Evolutionary conservation across 2,329 filamentous ascomycete species (phyloP).

Genomic region (Zarea fungicola): DNA sequence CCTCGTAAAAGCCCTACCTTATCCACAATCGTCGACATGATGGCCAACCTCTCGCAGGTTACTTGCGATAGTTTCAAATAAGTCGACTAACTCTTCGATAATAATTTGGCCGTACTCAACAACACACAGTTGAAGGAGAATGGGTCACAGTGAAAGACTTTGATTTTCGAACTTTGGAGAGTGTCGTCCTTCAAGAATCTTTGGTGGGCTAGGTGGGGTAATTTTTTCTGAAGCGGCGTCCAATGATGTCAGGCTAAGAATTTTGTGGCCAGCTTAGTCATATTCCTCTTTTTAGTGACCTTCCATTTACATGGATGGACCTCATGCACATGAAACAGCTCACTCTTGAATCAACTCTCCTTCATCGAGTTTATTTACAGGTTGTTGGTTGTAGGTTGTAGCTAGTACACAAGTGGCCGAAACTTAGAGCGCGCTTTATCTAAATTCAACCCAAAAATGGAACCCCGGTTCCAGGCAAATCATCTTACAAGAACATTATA

Average conservation of each 20-base stretch:
- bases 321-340: not conserved
- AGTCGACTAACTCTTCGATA: not conserved
- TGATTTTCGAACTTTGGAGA: constrained; percentile 3
- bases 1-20: constrained; percentile 57
- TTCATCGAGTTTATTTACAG: not conserved
- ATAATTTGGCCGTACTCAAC: not conserved
- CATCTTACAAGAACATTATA: constrained; percentile 6
- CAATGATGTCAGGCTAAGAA: constrained; percentile 29
- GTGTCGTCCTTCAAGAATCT: constrained; percentile 8
- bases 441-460: not conserved
- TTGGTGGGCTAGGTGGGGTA: constrained; percentile 33
- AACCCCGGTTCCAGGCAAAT: not conserved
- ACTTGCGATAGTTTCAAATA: not conserved
- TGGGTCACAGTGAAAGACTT: not conserved
- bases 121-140: too few species aligned
- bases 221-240: constrained; percentile 28
- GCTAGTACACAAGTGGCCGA: not conserved
- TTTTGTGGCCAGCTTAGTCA: constrained; percentile 9
- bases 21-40: constrained; percentile 94
- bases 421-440: not conserved
- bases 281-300: too few species aligned
- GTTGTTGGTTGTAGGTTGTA: not conserved
- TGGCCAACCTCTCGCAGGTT: constrained; percentile 31
- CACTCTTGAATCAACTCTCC: not conserved
- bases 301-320: not conserved